A percentile compares a stretch with the other conserved stretches of the same genome.
These are phyloP conservation scores for Ambrosia trifida DNA, from an alignment of 129 eudicot species.

Conservation along the genomic window DNA sequence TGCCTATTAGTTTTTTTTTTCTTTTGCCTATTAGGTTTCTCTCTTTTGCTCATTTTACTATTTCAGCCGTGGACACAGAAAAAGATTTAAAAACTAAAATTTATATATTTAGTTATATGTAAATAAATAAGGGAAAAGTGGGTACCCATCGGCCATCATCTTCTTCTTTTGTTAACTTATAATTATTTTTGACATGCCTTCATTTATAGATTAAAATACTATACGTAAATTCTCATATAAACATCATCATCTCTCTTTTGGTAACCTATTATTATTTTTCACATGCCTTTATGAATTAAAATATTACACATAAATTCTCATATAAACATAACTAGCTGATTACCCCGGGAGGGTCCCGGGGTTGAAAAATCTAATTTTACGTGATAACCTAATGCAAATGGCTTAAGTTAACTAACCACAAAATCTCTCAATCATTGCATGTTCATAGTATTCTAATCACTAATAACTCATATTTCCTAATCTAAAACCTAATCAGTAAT, in stretches of 20 bases:
- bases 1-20: not conserved
- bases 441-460: too few relatives aligned
- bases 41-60: not conserved
- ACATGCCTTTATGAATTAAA: not conserved
- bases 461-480: too few relatives aligned
- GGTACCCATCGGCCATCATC: too few relatives aligned
- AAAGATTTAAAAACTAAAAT: not conserved
- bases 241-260: not conserved
- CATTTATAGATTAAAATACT: too few relatives aligned
- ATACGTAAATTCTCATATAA: not conserved
- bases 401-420: too few relatives aligned
- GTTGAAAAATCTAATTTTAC: too few relatives aligned
- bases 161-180: too few relatives aligned
- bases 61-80: not conserved
- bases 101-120: not conserved
- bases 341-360: too few relatives aligned
- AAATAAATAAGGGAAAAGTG: not conserved
- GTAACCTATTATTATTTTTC: not conserved
- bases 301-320: constrained; percentile 3
- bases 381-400: too few relatives aligned
- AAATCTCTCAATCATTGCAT: too few relatives aligned
- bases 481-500: too few relatives aligned
- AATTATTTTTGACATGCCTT: too few relatives aligned
- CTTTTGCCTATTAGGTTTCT: not conserved
- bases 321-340: constrained; percentile 22